phyloP scores from a whole-genome alignment of 805 yeast species.

The Nakazawaea ernobii region DNA sequence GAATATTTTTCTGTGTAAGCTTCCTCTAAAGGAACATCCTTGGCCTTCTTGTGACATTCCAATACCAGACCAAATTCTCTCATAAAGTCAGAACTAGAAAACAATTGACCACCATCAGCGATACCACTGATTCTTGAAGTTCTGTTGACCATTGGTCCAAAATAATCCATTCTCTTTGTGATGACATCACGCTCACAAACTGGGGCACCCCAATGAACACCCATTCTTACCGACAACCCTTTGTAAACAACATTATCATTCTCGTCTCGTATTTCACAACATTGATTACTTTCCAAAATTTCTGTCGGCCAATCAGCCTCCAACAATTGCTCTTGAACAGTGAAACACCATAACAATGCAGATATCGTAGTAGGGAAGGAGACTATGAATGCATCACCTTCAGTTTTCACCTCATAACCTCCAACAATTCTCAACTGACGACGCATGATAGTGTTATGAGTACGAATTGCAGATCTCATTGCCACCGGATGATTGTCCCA shows the following conservation, averaged over 20 bases:
- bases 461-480: constrained; percentile 94
- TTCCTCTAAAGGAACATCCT: constrained; percentile 24
- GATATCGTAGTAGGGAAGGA: constrained; percentile 90
- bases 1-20: constrained; percentile 37
- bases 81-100: constrained; percentile 77
- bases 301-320: constrained; percentile 95
- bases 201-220: constrained; percentile 97
- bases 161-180: constrained; percentile 96
- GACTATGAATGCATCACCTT: constrained; percentile 99
- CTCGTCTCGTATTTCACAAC: constrained; percentile 69
- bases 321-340: constrained; percentile 79
- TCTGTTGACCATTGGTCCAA: constrained; percentile 97
- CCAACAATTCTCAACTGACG: constrained; percentile 88
- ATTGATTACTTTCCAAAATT: constrained; percentile 77
- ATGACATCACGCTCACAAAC: constrained; percentile 93
- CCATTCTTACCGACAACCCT: constrained; percentile 96
- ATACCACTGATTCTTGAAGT: constrained; percentile 90
- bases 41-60: constrained; percentile 38
- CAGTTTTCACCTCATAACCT: constrained; percentile 97
- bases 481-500: constrained; percentile 94
- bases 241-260: constrained; percentile 59
- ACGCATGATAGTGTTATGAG: constrained; percentile 92
- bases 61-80: constrained; percentile 61
- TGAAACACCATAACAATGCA: constrained; percentile 91
- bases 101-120: constrained; percentile 98